phyloP scores from a whole-genome alignment of 345 rosid species.

The Noccaea caerulescens region DNA sequence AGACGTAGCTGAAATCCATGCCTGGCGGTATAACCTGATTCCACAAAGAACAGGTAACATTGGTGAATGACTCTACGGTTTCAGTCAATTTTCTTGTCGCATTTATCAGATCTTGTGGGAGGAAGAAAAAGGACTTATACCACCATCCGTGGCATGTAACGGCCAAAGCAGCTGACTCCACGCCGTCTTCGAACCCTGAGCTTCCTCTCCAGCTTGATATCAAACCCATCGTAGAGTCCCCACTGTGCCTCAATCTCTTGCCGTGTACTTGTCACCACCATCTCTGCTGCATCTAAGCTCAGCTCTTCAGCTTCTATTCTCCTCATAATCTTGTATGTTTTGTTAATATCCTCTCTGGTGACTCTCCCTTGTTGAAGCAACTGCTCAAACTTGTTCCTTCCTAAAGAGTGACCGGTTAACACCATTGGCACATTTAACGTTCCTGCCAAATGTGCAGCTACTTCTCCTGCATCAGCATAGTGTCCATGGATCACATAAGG shows the following conservation, averaged over 20 bases:
- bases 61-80: slow-evolving; percentile 11
- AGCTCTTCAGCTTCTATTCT: slow-evolving; percentile 96
- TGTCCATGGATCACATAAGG: slow-evolving; percentile 97
- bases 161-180: slow-evolving; percentile 90
- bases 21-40: slow-evolving; percentile 98
- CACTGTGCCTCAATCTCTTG: slow-evolving; percentile 98
- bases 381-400: slow-evolving; percentile 95
- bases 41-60: slow-evolving; percentile 48
- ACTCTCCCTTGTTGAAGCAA: slow-evolving; percentile 91
- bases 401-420: slow-evolving; percentile 94
- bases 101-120: slow-evolving; percentile 17
- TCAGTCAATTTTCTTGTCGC: neutral
- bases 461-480: slow-evolving; percentile 95
- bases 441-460: slow-evolving; percentile 90
- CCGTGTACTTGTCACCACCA: slow-evolving; percentile 89
- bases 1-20: slow-evolving; percentile 94
- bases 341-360: slow-evolving; percentile 85
- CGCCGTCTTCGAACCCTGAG: slow-evolving; percentile 89
- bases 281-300: slow-evolving; percentile 93
- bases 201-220: slow-evolving; percentile 89
- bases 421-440: slow-evolving; percentile 98
- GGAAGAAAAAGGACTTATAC: slow-evolving; percentile 31
- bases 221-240: slow-evolving; percentile 98
- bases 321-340: slow-evolving; percentile 89
- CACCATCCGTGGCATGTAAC: slow-evolving; percentile 87